Base-by-base conservation (phyloP, 2,329 filamentous ascomycete species). In the Aspergillus glaucus region DNA sequence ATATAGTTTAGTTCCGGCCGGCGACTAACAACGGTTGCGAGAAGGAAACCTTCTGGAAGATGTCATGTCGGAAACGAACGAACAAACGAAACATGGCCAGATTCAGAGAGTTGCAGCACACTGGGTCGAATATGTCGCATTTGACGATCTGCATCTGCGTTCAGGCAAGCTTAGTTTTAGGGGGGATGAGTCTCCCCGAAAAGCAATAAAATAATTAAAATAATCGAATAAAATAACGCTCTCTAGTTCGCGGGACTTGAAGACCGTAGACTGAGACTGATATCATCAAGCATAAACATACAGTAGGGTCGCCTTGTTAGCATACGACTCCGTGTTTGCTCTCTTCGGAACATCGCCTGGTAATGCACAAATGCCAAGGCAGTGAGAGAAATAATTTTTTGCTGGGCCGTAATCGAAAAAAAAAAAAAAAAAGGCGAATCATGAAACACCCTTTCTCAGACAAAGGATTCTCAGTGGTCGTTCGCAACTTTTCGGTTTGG, bases 31-130 rank as follows among this genome's bases (percentile, higher is more conserved):
- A 26, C 7, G 22, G 41, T 28, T 28, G 41, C 24, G 12, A 43
- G 41, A 43, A n/a, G 41, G 22, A 43, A 43, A 12, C 14, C n/a
- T 43, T 43, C 41, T 43, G 41, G 41, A 43, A 43, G 24, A 43
- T 26, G 41, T 26, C 41, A 28, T 17, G 3, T 42, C 40, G 10
- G 40, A 24, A 42, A 19, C 3, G 24, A 40, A 21, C 37, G 17
- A 10, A 26, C 22, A 28, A 43, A 42, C 22, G 12, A 42, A 24
- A 42, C 40, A 42, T 21, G 19, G 19, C 41, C 41, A 43, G 22
- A 28, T 26, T 43, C 15, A 28, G 41, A 28, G 24, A 43, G 41
- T 15, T 26, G 41, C 41, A 24, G 17, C 39, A 41, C n/a, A 19
- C 37, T 40, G 37, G 6, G 37, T 21, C 41, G 15, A 28, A 28